A percentile compares a stretch with the other conserved stretches of the same genome.
Evolutionary conservation across 306 rosid species (phyloP).

Genomic region (Lotus japonicus): DNA sequence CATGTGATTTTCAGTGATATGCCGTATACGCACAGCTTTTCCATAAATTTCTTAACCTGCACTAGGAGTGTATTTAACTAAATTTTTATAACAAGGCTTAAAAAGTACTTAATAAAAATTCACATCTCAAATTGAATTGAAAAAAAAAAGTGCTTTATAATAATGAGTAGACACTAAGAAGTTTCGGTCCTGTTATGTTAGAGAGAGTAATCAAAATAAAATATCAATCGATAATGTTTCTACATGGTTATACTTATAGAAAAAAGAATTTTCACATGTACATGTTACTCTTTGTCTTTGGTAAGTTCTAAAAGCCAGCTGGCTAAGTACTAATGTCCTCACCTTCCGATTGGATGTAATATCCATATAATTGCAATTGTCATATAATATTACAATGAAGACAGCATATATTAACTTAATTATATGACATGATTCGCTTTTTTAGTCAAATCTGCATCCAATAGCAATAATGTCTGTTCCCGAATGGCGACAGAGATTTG

Average conservation of each 20-base stretch:
- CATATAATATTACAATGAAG: constrained; percentile 6
- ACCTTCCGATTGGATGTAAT: neutral
- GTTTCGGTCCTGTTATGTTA: too few relatives aligned
- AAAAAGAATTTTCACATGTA: neutral
- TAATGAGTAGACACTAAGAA: too few relatives aligned
- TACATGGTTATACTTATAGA: neutral
- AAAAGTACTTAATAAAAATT: too few relatives aligned
- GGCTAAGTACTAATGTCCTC: neutral
- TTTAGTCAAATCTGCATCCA: constrained; percentile 5
- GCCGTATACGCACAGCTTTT: too few relatives aligned
- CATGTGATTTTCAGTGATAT: too few relatives aligned
- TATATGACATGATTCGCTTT: constrained; percentile 7
- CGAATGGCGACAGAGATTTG: neutral
- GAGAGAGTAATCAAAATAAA: too few relatives aligned
- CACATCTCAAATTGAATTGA: too few relatives aligned
- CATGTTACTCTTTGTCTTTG: constrained; percentile 6
- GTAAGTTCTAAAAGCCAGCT: constrained; percentile 18
- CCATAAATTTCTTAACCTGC: too few relatives aligned
- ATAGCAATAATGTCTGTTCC: constrained; percentile 5
- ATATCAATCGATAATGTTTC: neutral
- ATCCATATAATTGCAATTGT: constrained; percentile 10
- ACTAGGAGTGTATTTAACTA: too few relatives aligned
- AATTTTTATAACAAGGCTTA: too few relatives aligned
- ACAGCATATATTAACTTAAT: constrained; percentile 18
- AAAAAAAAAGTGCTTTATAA: too few relatives aligned